These are phyloP conservation scores for Tricholoma hemisulphureum DNA, from an alignment of 768 basidiomycete species.

Conservation along the genomic window DNA sequence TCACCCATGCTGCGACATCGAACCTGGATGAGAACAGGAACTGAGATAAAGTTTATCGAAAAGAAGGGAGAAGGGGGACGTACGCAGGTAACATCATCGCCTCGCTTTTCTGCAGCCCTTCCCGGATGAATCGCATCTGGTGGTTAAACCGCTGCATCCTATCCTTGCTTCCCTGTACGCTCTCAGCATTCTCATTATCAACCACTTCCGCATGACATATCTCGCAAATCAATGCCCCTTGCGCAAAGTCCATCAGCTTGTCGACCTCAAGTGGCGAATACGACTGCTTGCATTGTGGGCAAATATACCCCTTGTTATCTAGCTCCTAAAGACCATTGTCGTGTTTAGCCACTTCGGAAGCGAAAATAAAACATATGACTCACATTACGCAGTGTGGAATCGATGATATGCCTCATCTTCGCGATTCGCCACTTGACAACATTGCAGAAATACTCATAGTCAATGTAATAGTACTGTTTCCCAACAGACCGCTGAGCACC, in stretches of 20 bases:
- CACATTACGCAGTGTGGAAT: constrained; percentile 86
- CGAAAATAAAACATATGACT: constrained; percentile 21
- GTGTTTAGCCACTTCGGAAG: background rate
- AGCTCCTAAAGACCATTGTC: constrained; percentile 65
- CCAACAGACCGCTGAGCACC: constrained; percentile 84
- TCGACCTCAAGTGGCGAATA: constrained; percentile 87
- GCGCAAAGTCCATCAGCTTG: constrained; percentile 71
- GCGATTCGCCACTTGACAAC: constrained; percentile 97
- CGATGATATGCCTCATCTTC: constrained; percentile 87
- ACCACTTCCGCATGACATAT: constrained; percentile 83
- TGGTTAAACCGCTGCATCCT: constrained; percentile 94
- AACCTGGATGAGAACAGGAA: constrained; percentile 46
- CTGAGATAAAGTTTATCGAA: background rate
- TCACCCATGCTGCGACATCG: constrained; percentile 82
- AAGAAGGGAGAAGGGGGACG: constrained; percentile 26
- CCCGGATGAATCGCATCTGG: constrained; percentile 84
- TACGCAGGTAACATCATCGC: constrained; percentile 82
- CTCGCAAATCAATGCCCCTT: constrained; percentile 77
- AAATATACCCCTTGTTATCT: constrained; percentile 97
- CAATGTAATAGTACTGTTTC: constrained; percentile 94
- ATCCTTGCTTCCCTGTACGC: constrained; percentile 82
- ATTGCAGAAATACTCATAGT: constrained; percentile 94
- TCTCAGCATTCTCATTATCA: constrained; percentile 90
- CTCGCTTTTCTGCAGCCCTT: constrained; percentile 87
- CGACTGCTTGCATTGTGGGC: constrained; percentile 80